Percentiles rank a stretch among this genome's conserved stretches.
Conservation (phyloP, 1,284 basidiomycete genomes). For the Cryptococcus sp. region DNA sequence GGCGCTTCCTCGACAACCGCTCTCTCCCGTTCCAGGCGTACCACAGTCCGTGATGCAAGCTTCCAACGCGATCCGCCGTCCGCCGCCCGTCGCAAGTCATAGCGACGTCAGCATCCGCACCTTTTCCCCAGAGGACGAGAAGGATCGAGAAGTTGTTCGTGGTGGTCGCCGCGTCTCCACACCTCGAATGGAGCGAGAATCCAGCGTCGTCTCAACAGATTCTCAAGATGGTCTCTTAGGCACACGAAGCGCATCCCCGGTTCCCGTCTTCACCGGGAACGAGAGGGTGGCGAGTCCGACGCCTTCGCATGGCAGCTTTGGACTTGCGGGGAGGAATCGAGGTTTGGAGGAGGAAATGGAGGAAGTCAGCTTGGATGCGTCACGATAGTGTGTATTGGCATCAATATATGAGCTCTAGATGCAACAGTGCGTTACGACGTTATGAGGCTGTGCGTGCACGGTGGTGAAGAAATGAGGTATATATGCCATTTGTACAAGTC, state of each 20-base stretch:
- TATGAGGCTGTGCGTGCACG: neutral
- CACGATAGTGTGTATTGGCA: neutral
- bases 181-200: slow-evolving; percentile 22
- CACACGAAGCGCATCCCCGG: slow-evolving; percentile 3
- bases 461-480: too few species aligned
- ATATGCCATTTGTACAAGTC: too few species aligned
- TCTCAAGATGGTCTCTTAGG: slow-evolving; percentile 34
- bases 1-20: slow-evolving; percentile 7
- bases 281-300: slow-evolving; percentile 3
- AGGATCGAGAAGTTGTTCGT: slow-evolving; percentile 22
- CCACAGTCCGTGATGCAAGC: slow-evolving; percentile 26
- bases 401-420: neutral
- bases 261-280: neutral
- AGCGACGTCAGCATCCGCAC: slow-evolving; percentile 11
- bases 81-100: slow-evolving; percentile 29
- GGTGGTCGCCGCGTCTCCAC: neutral
- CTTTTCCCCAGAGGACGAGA: slow-evolving; percentile 23
- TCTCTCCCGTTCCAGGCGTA: slow-evolving; percentile 14
- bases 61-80: slow-evolving; percentile 30
- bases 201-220: slow-evolving; percentile 27
- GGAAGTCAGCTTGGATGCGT: slow-evolving; percentile 27
- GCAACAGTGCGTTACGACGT: neutral
- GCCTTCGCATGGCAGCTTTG: too few species aligned
- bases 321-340: neutral
- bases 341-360: slow-evolving; percentile 32